A percentile compares a stretch with the other conserved stretches of the same genome.
phyloP scores from a whole-genome alignment of 225 moss, liverwort and hornwort genomes.

The Polytrichum formosum region DNA sequence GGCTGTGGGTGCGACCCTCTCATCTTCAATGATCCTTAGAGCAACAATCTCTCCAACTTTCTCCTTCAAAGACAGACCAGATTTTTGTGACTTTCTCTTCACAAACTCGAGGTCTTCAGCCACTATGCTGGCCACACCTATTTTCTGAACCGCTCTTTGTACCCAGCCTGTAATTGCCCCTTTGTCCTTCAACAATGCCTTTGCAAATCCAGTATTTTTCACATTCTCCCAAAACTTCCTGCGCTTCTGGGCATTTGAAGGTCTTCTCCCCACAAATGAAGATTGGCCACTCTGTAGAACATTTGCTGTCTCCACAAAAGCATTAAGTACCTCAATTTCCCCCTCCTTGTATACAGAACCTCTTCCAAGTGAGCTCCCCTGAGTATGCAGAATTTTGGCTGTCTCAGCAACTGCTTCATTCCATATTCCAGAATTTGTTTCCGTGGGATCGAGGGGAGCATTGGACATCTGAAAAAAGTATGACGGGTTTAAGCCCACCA shows the following conservation, averaged over 20 bases:
- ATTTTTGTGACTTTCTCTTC: slow-evolving; percentile 20
- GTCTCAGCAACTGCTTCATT: slow-evolving; percentile 31
- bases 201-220: slow-evolving; percentile 32
- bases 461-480: slow-evolving; percentile 18
- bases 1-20: slow-evolving; percentile 28
- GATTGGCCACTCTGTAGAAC: slow-evolving; percentile 31
- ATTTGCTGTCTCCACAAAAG: slow-evolving; percentile 27
- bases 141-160: slow-evolving; percentile 17
- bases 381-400: slow-evolving; percentile 18
- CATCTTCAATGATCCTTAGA: slow-evolving; percentile 66
- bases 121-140: slow-evolving; percentile 28
- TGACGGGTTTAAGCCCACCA: too few species aligned
- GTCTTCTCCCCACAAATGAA: slow-evolving; percentile 22
- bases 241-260: slow-evolving; percentile 36
- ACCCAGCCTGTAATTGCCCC: slow-evolving; percentile 44
- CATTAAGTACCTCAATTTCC: slow-evolving; percentile 19
- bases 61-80: slow-evolving; percentile 38
- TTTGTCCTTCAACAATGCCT: slow-evolving; percentile 33
- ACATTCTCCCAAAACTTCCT: slow-evolving; percentile 40
- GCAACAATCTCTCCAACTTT: slow-evolving; percentile 60
- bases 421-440: slow-evolving; percentile 9
- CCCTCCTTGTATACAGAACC: slow-evolving; percentile 2
- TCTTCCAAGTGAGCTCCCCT: slow-evolving; percentile 32
- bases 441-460: not conserved
- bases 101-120: slow-evolving; percentile 37